These are phyloP conservation scores for Fulvia fulva DNA, from an alignment of 2,329 filamentous ascomycete genomes.

Conservation along the genomic window DNA sequence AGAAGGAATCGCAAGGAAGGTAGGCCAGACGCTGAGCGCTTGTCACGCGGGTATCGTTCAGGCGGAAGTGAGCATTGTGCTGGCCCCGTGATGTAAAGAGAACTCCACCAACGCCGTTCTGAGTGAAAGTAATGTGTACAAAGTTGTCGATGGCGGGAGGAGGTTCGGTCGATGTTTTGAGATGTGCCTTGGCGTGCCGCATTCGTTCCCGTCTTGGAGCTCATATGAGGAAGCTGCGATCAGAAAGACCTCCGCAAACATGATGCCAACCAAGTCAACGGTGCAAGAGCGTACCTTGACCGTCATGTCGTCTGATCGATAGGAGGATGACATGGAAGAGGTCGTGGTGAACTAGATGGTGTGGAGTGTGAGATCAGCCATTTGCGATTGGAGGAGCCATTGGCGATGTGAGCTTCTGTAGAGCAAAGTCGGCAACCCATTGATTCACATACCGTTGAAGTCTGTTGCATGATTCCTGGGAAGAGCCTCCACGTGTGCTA, in stretches of 20 bases:
- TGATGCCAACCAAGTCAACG: not conserved
- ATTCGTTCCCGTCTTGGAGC: not conserved
- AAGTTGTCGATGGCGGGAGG: not conserved
- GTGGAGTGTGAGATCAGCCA: too few relatives aligned
- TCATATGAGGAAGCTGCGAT: not conserved
- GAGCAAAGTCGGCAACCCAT: not conserved
- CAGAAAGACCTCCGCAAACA: not conserved
- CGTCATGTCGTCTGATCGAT: not conserved
- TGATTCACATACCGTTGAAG: not conserved
- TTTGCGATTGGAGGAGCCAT: too few relatives aligned
- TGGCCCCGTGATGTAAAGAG: not conserved
- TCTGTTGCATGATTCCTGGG: not conserved
- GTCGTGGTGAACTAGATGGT: too few relatives aligned
- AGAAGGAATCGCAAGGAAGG: not conserved
- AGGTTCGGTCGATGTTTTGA: not conserved
- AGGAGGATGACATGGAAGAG: too few relatives aligned
- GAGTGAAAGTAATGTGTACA: not conserved
- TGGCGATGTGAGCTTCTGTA: not conserved
- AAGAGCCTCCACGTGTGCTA: not conserved
- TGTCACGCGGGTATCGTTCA: not conserved
- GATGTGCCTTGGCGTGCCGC: not conserved
- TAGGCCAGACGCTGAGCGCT: not conserved
- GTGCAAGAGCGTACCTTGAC: not conserved
- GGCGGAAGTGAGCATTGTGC: not conserved
- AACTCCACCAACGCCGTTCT: not conserved